These are phyloP conservation scores for Komagataea norvegica DNA, from an alignment of 1,139 yeast species.

Conservation along the genomic window DNA sequence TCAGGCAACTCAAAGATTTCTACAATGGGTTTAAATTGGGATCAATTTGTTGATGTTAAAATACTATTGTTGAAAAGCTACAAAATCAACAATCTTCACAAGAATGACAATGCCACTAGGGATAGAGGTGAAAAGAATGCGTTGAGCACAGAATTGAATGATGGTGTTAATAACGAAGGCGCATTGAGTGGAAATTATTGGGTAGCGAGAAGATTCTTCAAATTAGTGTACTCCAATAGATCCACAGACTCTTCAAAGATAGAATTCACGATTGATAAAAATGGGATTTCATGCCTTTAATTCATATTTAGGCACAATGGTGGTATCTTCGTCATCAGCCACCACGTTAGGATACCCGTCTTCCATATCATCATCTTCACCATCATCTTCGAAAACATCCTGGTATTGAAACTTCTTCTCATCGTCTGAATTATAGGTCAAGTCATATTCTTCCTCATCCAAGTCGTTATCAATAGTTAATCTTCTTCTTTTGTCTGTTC, in stretches of 20 bases:
- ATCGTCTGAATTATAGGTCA: conserved; percentile 36
- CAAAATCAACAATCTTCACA: conserved; percentile 3
- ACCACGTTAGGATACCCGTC: conserved; percentile 21
- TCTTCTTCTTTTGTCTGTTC: conserved; percentile 22
- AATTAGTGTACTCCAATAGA: conserved; percentile 36
- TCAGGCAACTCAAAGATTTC: conserved; percentile 31
- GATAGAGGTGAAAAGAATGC: conserved; percentile 15
- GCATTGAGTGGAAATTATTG: conserved; percentile 14
- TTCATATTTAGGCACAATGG: conserved; percentile 25
- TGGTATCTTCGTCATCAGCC: conserved; percentile 26
- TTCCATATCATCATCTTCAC: conserved; percentile 20
- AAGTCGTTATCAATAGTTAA: conserved; percentile 34
- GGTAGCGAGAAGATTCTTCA: conserved; percentile 30
- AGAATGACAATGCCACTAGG: no score
- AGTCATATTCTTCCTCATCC: conserved; percentile 47
- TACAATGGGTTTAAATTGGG: conserved; percentile 42
- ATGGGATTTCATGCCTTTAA: conserved; percentile 30
- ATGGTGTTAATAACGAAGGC: background rate
- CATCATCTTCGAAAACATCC: conserved; percentile 24
- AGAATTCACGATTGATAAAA: conserved; percentile 27
- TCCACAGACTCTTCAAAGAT: conserved; percentile 18
- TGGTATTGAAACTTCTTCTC: conserved; percentile 25
- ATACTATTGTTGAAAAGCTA: conserved; percentile 34
- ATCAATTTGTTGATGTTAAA: conserved; percentile 36
- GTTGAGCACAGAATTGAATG: conserved; percentile 11